phyloP scores from a whole-genome alignment of 768 basidiomycete genomes.

The Pleurotus tuber-regium region DNA sequence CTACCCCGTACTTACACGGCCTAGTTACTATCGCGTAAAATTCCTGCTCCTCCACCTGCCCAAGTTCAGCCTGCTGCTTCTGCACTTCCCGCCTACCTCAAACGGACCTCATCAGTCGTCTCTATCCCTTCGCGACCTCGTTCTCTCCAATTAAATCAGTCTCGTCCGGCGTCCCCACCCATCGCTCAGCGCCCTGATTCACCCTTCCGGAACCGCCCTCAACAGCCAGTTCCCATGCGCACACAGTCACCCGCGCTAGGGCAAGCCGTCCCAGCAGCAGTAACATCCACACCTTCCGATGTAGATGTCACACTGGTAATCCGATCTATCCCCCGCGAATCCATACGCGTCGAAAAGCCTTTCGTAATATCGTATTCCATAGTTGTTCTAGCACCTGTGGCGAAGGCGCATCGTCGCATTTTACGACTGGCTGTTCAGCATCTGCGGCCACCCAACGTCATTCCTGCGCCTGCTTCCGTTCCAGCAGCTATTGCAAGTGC shows the following conservation, averaged over 20 bases:
- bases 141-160: too few species aligned
- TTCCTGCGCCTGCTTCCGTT: slow-evolving; percentile 20
- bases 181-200: slow-evolving; percentile 34
- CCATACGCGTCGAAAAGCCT: slow-evolving; percentile 50
- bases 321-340: slow-evolving; percentile 41
- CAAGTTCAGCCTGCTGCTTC: slow-evolving; percentile 51
- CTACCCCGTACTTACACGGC: neutral
- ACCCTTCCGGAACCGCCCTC: slow-evolving; percentile 43
- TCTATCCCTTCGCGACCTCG: slow-evolving; percentile 46
- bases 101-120: slow-evolving; percentile 42
- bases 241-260: slow-evolving; percentile 32
- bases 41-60: slow-evolving; percentile 49
- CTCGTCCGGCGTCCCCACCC: slow-evolving; percentile 61
- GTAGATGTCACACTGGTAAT: slow-evolving; percentile 60
- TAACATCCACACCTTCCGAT: slow-evolving; percentile 28
- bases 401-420: slow-evolving; percentile 32
- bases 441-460: slow-evolving; percentile 40
- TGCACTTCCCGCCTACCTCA: slow-evolving; percentile 78
- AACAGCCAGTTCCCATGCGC: slow-evolving; percentile 31
- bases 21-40: slow-evolving; percentile 72
- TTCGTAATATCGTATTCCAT: slow-evolving; percentile 59
- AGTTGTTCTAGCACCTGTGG: slow-evolving; percentile 41
- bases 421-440: slow-evolving; percentile 66
- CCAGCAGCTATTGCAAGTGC: slow-evolving; percentile 5
- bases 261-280: slow-evolving; percentile 20